A percentile compares a stretch with the other conserved stretches of the same genome.
Evolutionary conservation across 73 alveolate species (phyloP).

Genomic region (Symbiodinium natans): DNA sequence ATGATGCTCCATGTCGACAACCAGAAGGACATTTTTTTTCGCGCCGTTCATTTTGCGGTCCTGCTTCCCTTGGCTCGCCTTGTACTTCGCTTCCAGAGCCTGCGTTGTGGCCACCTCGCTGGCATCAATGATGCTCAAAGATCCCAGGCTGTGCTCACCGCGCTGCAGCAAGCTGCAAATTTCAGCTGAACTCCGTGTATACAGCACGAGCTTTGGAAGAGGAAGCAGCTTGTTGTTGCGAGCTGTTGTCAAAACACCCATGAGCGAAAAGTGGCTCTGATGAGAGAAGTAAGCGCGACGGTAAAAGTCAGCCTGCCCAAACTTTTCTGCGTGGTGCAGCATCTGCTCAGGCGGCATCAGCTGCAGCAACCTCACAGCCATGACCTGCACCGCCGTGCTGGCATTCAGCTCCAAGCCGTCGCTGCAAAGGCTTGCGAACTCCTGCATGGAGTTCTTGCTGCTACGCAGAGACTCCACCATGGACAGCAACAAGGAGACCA

Average conservation of each 20-base stretch:
- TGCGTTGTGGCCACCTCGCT: background rate
- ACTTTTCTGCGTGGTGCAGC: background rate
- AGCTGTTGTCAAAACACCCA: background rate
- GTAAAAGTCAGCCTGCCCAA: constrained; percentile 18
- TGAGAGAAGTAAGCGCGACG: background rate
- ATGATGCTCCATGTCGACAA: background rate
- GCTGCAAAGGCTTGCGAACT: background rate
- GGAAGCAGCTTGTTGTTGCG: background rate
- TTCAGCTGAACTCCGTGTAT: background rate
- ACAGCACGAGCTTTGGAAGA: background rate
- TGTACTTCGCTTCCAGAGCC: background rate
- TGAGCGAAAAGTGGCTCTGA: constrained; percentile 15
- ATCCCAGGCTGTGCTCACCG: background rate
- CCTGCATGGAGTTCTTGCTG: background rate
- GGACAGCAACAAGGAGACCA: background rate
- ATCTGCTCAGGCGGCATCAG: constrained; percentile 19
- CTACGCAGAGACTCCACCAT: background rate
- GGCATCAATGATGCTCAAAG: background rate
- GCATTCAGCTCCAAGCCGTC: constrained; percentile 8
- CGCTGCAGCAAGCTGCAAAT: background rate
- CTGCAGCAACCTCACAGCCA: background rate
- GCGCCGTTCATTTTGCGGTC: background rate
- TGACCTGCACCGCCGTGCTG: constrained; percentile 23
- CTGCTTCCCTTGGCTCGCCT: background rate
- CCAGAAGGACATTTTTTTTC: background rate